Percentiles rank a stretch among this genome's conserved stretches.
Conservation (phyloP, 2,329 filamentous ascomycete species). For the Xylaria sp. region DNA sequence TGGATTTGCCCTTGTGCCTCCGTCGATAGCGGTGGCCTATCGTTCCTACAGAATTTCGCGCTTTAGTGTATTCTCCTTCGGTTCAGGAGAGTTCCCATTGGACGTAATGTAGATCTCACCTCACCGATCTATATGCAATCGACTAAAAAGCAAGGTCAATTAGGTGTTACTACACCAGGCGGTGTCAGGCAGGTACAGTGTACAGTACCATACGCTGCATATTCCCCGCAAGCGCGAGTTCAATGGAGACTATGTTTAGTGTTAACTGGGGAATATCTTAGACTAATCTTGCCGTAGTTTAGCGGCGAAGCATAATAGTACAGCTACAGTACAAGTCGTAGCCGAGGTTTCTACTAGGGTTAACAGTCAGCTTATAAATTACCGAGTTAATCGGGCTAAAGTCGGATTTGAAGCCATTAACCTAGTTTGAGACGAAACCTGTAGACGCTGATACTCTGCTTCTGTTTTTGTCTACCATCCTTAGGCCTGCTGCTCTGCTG, state of each 20-base stretch:
- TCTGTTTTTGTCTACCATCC: not conserved
- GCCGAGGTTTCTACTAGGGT: constrained; percentile 5
- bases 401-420: not conserved
- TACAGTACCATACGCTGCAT: not conserved
- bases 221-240: not conserved
- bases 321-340: not conserved
- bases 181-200: constrained; percentile 7
- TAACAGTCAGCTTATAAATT: constrained; percentile 6
- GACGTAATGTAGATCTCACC: not conserved
- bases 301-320: not conserved
- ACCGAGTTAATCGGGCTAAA: constrained; percentile 4
- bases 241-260: constrained; percentile 7
- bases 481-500: too few relatives aligned
- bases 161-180: not conserved
- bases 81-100: constrained; percentile 11
- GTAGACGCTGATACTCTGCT: not conserved
- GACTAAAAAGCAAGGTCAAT: not conserved
- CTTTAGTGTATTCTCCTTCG: constrained; percentile 4
- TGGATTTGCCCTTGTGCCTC: not conserved
- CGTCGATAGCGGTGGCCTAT: not conserved
- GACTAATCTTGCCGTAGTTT: not conserved
- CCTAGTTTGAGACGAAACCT: not conserved
- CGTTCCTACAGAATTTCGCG: not conserved
- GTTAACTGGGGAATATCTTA: constrained; percentile 2
- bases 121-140: not conserved